These are phyloP conservation scores for Coemansia sp. DNA, from an alignment of 192 early-diverging fungal genomes.

Conservation along the genomic window DNA sequence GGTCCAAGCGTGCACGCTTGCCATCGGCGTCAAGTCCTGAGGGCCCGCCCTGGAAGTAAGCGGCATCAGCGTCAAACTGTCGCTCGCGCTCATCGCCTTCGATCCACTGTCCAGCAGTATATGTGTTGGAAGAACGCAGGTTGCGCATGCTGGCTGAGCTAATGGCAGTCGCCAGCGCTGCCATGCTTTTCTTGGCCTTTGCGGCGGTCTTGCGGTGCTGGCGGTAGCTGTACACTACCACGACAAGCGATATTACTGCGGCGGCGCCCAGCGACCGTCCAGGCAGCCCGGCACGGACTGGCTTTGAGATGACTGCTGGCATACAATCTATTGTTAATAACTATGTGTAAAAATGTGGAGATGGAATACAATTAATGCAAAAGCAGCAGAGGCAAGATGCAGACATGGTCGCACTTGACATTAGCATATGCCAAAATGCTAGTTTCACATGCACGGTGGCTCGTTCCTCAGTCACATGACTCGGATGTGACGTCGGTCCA, in stretches of 20 bases:
- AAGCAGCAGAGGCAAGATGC: neutral
- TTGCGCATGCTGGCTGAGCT: constrained; percentile 48
- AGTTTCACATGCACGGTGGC: constrained; percentile 8
- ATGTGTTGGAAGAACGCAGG: constrained; percentile 31
- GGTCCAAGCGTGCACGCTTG: constrained; percentile 31
- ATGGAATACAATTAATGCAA: neutral
- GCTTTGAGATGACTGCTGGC: constrained; percentile 23
- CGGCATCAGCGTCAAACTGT: constrained; percentile 44
- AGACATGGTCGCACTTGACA: neutral
- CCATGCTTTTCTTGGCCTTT: constrained; percentile 49
- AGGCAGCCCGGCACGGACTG: constrained; percentile 21
- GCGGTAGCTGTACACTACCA: constrained; percentile 50
- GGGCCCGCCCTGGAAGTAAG: constrained; percentile 18
- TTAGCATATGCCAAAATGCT: neutral
- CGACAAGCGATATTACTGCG: constrained; percentile 28
- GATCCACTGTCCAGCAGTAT: constrained; percentile 37
- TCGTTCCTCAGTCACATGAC: constrained; percentile 5
- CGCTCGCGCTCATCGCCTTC: constrained; percentile 48
- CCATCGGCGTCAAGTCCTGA: neutral
- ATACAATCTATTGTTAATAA: neutral
- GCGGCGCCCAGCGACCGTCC: constrained; percentile 37
- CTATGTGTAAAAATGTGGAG: neutral
- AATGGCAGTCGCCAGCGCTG: constrained; percentile 17
- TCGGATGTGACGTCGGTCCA: neutral
- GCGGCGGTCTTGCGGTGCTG: constrained; percentile 42